These are phyloP conservation scores for Cochlearia excelsa DNA, from an alignment of 345 rosid species.

Conservation along the genomic window DNA sequence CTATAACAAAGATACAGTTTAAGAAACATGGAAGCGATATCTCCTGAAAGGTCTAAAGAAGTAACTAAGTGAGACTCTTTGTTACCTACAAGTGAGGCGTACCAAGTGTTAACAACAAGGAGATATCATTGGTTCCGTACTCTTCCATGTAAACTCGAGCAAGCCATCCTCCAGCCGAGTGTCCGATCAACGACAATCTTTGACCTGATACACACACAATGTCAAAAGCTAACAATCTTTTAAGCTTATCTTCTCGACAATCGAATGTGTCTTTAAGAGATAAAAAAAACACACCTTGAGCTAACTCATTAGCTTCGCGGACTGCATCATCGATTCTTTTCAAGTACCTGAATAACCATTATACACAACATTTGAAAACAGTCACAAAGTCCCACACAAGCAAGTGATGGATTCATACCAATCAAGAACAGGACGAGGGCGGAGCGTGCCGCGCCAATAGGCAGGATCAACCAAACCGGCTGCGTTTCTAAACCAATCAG, in stretches of 20 bases:
- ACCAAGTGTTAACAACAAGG: slow-evolving; percentile 83
- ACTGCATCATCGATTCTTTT: slow-evolving; percentile 73
- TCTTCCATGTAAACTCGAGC: slow-evolving; percentile 91
- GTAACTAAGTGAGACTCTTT: slow-evolving; percentile 3
- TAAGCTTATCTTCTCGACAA: background rate
- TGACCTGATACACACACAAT: slow-evolving; percentile 41
- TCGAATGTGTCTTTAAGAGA: background rate
- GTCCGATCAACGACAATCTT: slow-evolving; percentile 73
- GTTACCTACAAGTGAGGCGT: slow-evolving; percentile 91
- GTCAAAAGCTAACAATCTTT: background rate
- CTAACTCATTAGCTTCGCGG: slow-evolving; percentile 60
- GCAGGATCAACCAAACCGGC: slow-evolving; percentile 79
- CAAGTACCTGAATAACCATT: slow-evolving; percentile 57
- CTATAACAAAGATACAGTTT: slow-evolving; percentile 38
- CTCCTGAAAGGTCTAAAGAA: background rate
- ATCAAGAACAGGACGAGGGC: slow-evolving; percentile 91
- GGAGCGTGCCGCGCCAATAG: slow-evolving; percentile 90
- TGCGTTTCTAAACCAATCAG: slow-evolving; percentile 91
- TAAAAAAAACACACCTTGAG: slow-evolving; percentile 44
- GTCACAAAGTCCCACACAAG: background rate
- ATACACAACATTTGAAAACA: slow-evolving; percentile 17
- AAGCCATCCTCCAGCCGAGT: slow-evolving; percentile 99
- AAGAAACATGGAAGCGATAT: slow-evolving; percentile 10
- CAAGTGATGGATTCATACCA: slow-evolving; percentile 44
- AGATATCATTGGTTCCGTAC: slow-evolving; percentile 56